A percentile compares a stretch with the other conserved stretches of the same genome.
Evolutionary conservation across 441 rosid species (phyloP).

Genomic region (Bocquillonia castaneifolia): DNA sequence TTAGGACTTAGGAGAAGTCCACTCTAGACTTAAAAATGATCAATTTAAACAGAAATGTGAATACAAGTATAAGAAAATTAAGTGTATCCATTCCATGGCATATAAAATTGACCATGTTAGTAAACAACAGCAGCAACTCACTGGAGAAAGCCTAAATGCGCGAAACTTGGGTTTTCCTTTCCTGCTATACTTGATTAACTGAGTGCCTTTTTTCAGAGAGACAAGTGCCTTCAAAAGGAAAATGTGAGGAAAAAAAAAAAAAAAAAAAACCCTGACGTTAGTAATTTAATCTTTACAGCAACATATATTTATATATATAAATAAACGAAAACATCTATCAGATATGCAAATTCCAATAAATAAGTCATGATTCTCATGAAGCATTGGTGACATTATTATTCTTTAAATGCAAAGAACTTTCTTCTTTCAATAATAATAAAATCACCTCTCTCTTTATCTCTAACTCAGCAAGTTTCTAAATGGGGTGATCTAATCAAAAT

Average conservation of each 20-base stretch:
- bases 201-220: slow-evolving; percentile 76
- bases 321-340: too few species aligned
- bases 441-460: not conserved
- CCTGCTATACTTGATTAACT: slow-evolving; percentile 81
- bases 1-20: not conserved
- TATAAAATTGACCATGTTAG: not conserved
- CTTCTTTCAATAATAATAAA: not conserved
- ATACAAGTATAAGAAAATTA: too few species aligned
- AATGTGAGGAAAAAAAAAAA: slow-evolving; percentile 1
- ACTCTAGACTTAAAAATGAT: not conserved
- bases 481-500: not conserved
- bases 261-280: not conserved
- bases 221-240: slow-evolving; percentile 58
- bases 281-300: too few species aligned
- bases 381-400: not conserved
- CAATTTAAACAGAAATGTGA: not conserved
- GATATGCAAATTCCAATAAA: too few species aligned
- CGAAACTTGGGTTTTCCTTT: slow-evolving; percentile 93
- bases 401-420: not conserved
- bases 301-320: too few species aligned
- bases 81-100: too few species aligned
- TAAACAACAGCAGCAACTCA: slow-evolving; percentile 32
- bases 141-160: slow-evolving; percentile 80
- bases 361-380: too few species aligned
- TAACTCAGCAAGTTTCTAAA: not conserved